Percentiles rank a stretch among this genome's conserved stretches.
These are phyloP conservation scores for Aphanomyces euteiches DNA, from an alignment of 352 stramenopile species.

Conservation along the genomic window DNA sequence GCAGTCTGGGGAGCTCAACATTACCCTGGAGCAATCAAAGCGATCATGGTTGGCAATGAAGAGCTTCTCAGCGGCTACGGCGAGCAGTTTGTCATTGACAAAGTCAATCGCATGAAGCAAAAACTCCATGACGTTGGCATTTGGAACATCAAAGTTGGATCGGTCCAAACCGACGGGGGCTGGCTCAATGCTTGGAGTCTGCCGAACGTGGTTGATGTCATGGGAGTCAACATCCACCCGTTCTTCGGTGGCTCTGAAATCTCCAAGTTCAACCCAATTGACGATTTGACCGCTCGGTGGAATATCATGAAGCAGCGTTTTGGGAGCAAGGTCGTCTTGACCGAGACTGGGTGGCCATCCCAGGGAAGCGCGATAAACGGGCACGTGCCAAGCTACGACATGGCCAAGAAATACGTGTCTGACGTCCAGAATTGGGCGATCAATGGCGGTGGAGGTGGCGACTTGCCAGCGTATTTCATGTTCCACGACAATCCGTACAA, in stretches of 20 bases:
- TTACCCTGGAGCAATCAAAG: constrained; percentile 38
- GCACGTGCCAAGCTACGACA: constrained; percentile 20
- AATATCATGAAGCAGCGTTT: constrained; percentile 30
- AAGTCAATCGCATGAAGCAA: constrained; percentile 34
- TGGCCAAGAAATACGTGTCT: constrained; percentile 11
- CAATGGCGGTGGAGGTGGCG: background rate
- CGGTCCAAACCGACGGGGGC: constrained; percentile 48
- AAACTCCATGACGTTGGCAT: constrained; percentile 41
- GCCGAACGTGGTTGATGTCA: constrained; percentile 46
- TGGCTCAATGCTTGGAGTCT: constrained; percentile 44
- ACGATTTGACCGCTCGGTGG: constrained; percentile 31
- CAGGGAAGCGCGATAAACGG: constrained; percentile 9
- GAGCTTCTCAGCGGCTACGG: constrained; percentile 38
- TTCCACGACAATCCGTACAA: constrained; percentile 27
- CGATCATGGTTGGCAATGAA: constrained; percentile 67
- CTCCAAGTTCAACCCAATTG: constrained; percentile 40
- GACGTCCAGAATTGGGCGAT: constrained; percentile 7
- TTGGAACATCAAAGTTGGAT: constrained; percentile 51
- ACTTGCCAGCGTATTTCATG: constrained; percentile 25
- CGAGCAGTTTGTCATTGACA: background rate
- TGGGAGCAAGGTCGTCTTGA: constrained; percentile 32
- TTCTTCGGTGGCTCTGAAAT: constrained; percentile 38
- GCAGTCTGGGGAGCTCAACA: constrained; percentile 42
- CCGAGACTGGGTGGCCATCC: constrained; percentile 37
- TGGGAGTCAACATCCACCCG: constrained; percentile 70